Conservation (phyloP, 78 protist species). For the Protostelium mycophagum region DNA sequence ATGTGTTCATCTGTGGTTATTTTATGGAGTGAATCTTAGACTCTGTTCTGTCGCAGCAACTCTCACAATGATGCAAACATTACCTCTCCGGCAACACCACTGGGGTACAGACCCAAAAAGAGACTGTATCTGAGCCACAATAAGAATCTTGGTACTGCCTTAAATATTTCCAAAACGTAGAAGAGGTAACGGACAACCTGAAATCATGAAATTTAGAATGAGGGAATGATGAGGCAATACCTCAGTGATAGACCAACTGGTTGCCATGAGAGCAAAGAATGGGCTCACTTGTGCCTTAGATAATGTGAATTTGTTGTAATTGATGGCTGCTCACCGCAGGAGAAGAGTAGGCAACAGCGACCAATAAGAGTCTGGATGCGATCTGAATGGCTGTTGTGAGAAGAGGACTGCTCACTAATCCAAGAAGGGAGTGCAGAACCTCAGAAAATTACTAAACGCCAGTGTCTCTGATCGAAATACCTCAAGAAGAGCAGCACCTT, state of each 20-base stretch:
- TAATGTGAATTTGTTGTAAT: too few species aligned
- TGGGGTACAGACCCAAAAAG: conserved; percentile 56
- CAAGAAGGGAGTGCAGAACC: conserved; percentile 62
- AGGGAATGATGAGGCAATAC: not conserved
- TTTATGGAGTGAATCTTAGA: too few species aligned
- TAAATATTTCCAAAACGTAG: conserved; percentile 49
- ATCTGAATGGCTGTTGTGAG: conserved; percentile 63
- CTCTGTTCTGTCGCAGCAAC: too few species aligned
- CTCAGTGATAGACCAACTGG: conserved; percentile 65
- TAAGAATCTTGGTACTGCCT: conserved; percentile 43
- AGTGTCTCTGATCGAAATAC: not conserved
- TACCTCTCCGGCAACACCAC: conserved; percentile 66
- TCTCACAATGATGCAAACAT: too few species aligned
- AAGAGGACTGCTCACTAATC: conserved; percentile 61
- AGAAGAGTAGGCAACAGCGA: conserved; percentile 18
- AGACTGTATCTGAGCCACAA: conserved; percentile 63
- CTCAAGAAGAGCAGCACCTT: conserved; percentile 55
- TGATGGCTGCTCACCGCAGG: conserved; percentile 24
- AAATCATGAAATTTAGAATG: not conserved
- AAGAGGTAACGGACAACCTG: conserved; percentile 46
- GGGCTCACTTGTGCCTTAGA: too few species aligned
- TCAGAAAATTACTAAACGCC: not conserved
- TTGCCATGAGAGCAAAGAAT: conserved; percentile 30
- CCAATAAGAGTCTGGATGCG: conserved; percentile 55
- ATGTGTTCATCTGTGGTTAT: too few species aligned